Conservation (phyloP, 768 basidiomycete species). For the Pleurotus sapidus region DNA sequence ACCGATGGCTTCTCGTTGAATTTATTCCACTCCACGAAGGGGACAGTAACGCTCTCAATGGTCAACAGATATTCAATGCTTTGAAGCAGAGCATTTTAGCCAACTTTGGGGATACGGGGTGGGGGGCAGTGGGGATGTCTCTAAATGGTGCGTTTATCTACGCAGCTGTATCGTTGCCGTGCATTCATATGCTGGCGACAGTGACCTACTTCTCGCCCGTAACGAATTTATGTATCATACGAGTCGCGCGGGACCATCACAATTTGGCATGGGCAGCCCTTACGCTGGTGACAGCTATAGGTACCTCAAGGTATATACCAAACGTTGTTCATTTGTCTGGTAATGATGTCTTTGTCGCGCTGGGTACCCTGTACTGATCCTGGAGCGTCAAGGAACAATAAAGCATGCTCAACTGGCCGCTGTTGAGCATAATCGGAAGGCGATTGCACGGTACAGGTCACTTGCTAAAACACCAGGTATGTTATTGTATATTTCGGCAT, state of each 20-base stretch:
- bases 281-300: constrained; percentile 64
- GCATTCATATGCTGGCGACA: constrained; percentile 24
- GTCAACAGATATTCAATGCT: constrained; percentile 67
- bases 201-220: constrained; percentile 88
- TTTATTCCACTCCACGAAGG: constrained; percentile 49
- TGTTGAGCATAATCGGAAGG: constrained; percentile 67
- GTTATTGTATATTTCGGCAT: constrained; percentile 11
- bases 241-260: constrained; percentile 81
- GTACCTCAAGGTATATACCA: constrained; percentile 60
- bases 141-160: constrained; percentile 52
- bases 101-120: constrained; percentile 84
- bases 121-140: constrained; percentile 76
- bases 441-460: constrained; percentile 66
- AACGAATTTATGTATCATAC: constrained; percentile 82
- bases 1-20: constrained; percentile 87
- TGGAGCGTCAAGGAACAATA: constrained; percentile 62
- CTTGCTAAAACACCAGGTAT: constrained; percentile 50
- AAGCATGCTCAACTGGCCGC: constrained; percentile 81
- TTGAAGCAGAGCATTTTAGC: constrained; percentile 64
- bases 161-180: neutral
- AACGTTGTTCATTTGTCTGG: constrained; percentile 82
- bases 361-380: neutral
- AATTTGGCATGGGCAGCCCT: constrained; percentile 77
- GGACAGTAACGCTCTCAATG: constrained; percentile 33
- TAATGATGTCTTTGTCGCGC: constrained; percentile 26